These are phyloP conservation scores for Suhomyces tanzawaensis DNA, from an alignment of 805 yeast species.

Conservation along the genomic window DNA sequence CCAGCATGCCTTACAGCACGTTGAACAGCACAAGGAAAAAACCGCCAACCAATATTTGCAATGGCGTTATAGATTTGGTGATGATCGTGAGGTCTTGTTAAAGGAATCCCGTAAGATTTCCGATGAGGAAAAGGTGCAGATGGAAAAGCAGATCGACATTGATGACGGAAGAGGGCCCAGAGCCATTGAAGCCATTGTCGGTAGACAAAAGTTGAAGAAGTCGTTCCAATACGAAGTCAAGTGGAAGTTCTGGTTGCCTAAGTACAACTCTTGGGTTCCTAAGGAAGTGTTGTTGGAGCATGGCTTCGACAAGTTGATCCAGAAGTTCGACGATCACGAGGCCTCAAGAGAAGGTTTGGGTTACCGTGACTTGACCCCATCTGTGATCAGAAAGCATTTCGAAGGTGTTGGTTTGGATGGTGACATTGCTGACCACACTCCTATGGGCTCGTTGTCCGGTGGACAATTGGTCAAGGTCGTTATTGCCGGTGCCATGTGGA, in stretches of 20 bases:
- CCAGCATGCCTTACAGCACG: constrained; percentile 97
- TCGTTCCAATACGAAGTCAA: constrained; percentile 95
- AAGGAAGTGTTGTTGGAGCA: constrained; percentile 76
- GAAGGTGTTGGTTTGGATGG: constrained; percentile 97
- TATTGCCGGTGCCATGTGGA: constrained; percentile 99
- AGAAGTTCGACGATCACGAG: constrained; percentile 47
- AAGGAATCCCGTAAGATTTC: constrained; percentile 90
- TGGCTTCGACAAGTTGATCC: constrained; percentile 43
- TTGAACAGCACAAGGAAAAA: constrained; percentile 94
- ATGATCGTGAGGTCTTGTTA: constrained; percentile 92
- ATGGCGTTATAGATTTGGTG: constrained; percentile 98
- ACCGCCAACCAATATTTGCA: constrained; percentile 97
- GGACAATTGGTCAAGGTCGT: constrained; percentile 98
- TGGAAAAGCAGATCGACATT: constrained; percentile 75
- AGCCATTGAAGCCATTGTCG: constrained; percentile 89
- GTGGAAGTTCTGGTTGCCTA: constrained; percentile 91
- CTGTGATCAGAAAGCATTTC: constrained; percentile 92
- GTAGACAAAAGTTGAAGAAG: constrained; percentile 95
- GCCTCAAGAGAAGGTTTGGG: constrained; percentile 51
- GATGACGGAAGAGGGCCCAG: constrained; percentile 88
- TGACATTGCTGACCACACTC: constrained; percentile 97
- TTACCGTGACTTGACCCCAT: constrained; percentile 63
- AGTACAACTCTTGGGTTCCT: constrained; percentile 90
- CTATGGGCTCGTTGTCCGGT: constrained; percentile 94
- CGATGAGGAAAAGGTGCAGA: constrained; percentile 67